Conservation (phyloP, 805 yeast species). For the Ascoidea rubescens region DNA sequence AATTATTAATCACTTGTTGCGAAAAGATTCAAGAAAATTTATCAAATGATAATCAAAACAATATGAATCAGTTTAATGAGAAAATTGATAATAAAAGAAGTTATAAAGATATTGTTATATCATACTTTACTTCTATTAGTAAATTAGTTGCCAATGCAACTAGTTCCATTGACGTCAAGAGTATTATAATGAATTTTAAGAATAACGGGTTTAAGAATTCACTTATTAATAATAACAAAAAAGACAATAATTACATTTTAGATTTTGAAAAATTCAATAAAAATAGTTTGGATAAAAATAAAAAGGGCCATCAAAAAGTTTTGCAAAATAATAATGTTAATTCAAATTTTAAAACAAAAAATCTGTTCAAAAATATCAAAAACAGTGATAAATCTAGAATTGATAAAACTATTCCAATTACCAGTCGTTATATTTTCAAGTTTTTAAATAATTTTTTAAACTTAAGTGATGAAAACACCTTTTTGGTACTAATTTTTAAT, state of each 20-base stretch:
- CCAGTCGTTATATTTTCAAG: slow-evolving; percentile 12
- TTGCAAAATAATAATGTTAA: no score
- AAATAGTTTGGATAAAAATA: no score
- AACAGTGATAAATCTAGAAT: no score
- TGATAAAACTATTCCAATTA: slow-evolving; percentile 1
- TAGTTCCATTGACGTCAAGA: neutral
- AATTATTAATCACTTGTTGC: slow-evolving; percentile 16
- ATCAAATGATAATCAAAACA: neutral
- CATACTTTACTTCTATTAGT: neutral
- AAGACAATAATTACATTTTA: no score
- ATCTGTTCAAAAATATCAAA: no score
- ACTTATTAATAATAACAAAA: neutral
- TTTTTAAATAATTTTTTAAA: slow-evolving; percentile 15
- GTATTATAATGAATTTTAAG: neutral
- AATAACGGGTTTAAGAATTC: neutral
- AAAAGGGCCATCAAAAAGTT: no score
- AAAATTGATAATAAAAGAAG: neutral
- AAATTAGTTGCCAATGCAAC: neutral
- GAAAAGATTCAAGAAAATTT: neutral
- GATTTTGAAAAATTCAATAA: no score
- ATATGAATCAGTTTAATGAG: neutral
- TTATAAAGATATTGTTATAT: neutral
- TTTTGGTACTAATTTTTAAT: slow-evolving; percentile 16
- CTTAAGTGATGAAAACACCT: slow-evolving; percentile 18
- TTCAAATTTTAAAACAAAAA: neutral